Evolutionary conservation across 1,139 yeast species (phyloP).

Genomic region (Candida glucosophila): DNA sequence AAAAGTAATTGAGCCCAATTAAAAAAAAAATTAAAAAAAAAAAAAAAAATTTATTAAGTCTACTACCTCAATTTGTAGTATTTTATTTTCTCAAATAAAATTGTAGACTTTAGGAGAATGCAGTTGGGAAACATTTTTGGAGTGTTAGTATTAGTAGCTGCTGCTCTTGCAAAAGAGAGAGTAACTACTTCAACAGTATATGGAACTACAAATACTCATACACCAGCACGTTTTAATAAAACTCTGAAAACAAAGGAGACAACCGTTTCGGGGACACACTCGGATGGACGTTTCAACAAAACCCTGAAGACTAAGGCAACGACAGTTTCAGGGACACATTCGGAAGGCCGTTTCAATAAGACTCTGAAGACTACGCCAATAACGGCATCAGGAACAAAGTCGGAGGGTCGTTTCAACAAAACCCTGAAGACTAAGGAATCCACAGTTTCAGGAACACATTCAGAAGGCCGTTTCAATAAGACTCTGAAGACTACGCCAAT

Average conservation of each 20-base stretch:
- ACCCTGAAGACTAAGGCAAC: conserved; percentile 21
- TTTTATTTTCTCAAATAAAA: too few relatives aligned
- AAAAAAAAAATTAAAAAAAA: too few relatives aligned
- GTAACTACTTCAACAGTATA: conserved; percentile 32
- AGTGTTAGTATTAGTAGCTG: conserved; percentile 14
- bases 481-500: conserved; percentile 21
- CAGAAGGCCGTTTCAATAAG: conserved; percentile 29
- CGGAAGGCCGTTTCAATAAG: conserved; percentile 32
- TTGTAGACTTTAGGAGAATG: too few relatives aligned
- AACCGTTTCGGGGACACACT: conserved; percentile 35
- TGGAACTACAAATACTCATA: conserved; percentile 45
- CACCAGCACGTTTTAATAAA: conserved; percentile 40
- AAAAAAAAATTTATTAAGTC: too few relatives aligned
- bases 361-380: conserved; percentile 19
- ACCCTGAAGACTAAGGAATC: conserved; percentile 23
- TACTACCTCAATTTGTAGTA: too few relatives aligned
- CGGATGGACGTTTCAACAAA: conserved; percentile 30
- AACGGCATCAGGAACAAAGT: conserved; percentile 31
- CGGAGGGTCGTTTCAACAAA: conserved; percentile 41
- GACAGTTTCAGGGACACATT: conserved; percentile 36
- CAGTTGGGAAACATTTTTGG: conserved; percentile 14
- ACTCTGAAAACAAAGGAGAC: conserved; percentile 23
- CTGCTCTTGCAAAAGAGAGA: conserved; percentile 11
- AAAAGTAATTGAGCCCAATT: too few relatives aligned
- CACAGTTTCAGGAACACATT: conserved; percentile 35